Evolutionary conservation across 169 alveolate species (phyloP), one percentile per base, ranked within the genome.

Genomic region (Toxoplasma gondii): DNA sequence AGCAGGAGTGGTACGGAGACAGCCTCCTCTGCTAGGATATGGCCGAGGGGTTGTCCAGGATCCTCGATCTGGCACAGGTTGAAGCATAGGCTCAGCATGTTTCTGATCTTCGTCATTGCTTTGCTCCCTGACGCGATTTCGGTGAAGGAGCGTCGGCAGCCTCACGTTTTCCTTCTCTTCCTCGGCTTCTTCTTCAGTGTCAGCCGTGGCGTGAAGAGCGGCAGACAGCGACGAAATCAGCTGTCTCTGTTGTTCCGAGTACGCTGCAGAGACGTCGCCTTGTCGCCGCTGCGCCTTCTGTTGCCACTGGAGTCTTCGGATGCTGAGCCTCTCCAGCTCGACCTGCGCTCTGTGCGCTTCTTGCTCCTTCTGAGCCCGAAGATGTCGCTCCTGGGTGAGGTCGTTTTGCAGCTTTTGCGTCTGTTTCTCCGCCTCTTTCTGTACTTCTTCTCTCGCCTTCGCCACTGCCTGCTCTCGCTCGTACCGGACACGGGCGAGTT

Each of bases 281-380:
- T 38, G 69, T 1, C 4, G 90, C 64, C 41, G 38, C 29, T 82
- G 90, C 19, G 90, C 90, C 41, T 36, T 82, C 90, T 82, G 41
- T 7, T 43, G 90, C 90, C 53, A 43, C 90, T 82, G 54, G 22
- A 43, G 34, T 10, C 41, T 38, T 49, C 38, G 90, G 41, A 1
- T 22, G 67, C 41, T 82, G 39, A 82, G 64, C 36, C 90, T 39
- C 64, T 82, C 90, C 41, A 82, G 1, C 41, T 82, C 90, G n/a
- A 9, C 41, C 41, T 44, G 90, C 39, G 90, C 34, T 36, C 41
- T 27, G 27, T 38, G 44, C 67, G 41, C 31, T 44, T 41, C 67
- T 5, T 24, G 31, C 67, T 82, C 90, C 36, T 43, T 82, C 39
- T 22, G 69, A 7, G 67, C 58, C 24, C 67, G 38, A 16, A 36